phyloP scores from a whole-genome alignment of 2,329 filamentous ascomycete species.

The Colletotrichum aenigma region DNA sequence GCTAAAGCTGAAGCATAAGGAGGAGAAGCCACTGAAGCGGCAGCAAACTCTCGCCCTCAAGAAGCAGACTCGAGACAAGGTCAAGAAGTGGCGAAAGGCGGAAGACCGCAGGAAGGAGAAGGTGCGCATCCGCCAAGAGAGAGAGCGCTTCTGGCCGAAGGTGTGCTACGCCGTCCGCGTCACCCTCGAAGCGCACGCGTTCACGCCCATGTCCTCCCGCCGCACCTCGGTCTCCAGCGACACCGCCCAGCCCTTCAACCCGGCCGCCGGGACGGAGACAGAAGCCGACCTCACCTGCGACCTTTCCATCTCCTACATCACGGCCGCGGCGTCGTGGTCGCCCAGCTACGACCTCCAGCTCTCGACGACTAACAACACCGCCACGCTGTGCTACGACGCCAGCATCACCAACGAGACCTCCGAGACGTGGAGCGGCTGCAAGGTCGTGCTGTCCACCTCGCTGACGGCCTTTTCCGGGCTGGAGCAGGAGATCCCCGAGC shows the following conservation, averaged over 20 bases:
- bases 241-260: conserved; percentile 48
- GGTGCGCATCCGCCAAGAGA: conserved; percentile 45
- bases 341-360: conserved; percentile 67
- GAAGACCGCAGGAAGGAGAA: conserved; percentile 45
- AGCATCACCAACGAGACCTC: conserved; percentile 66
- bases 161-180: conserved; percentile 54
- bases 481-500: conserved; percentile 56
- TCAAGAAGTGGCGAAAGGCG: conserved; percentile 36
- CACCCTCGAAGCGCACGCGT: conserved; percentile 49
- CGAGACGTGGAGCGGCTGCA: conserved; percentile 67
- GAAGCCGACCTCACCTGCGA: conserved; percentile 37
- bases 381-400: conserved; percentile 64
- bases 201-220: conserved; percentile 51
- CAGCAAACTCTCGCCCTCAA: background rate
- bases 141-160: conserved; percentile 53
- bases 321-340: conserved; percentile 60
- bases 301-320: conserved; percentile 64
- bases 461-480: conserved; percentile 63
- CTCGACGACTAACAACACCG: conserved; percentile 58
- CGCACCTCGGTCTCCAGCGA: conserved; percentile 58
- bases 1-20: background rate
- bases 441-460: conserved; percentile 66
- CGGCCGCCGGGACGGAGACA: conserved; percentile 30
- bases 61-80: conserved; percentile 27
- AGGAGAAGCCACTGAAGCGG: background rate